Evolutionary conservation across 805 yeast species (phyloP).

Genomic region (Suhomyces emberorum): DNA sequence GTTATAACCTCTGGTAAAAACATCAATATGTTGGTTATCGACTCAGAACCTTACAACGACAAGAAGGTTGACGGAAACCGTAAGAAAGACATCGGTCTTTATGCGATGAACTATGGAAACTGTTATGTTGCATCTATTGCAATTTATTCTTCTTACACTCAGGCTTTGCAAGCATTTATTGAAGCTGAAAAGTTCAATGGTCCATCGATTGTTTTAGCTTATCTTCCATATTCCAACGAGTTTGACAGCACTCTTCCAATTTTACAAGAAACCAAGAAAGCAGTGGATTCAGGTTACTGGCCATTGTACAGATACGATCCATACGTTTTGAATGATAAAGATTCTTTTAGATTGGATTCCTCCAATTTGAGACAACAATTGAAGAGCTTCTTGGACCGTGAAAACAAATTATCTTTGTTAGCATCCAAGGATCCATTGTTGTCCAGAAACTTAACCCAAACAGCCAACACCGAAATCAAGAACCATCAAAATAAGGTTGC

Average conservation of each 20-base stretch:
- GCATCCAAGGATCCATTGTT: conserved; percentile 69
- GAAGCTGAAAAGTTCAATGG: conserved; percentile 91
- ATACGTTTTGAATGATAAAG: conserved; percentile 41
- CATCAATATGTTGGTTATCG: conserved; percentile 81
- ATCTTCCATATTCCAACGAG: conserved; percentile 72
- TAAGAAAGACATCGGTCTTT: conserved; percentile 89
- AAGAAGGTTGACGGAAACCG: conserved; percentile 46
- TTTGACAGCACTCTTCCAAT: conserved; percentile 67
- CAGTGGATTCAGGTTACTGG: conserved; percentile 95
- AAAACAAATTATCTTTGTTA: conserved; percentile 78
- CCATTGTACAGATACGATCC: conserved; percentile 91
- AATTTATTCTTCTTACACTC: conserved; percentile 89
- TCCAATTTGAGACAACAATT: conserved; percentile 74
- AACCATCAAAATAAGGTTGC: conserved; percentile 63
- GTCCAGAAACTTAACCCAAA: conserved; percentile 66
- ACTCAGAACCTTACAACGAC: conserved; percentile 67
- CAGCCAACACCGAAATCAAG: conserved; percentile 57
- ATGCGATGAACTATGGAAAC: conserved; percentile 89
- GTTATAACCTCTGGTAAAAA: conserved; percentile 72
- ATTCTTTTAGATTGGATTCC: conserved; percentile 81
- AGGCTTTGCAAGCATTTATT: conserved; percentile 78
- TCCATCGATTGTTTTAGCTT: conserved; percentile 88
- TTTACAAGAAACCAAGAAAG: conserved; percentile 79
- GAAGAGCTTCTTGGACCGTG: conserved; percentile 79
- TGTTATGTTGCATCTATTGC: conserved; percentile 94